Evolutionary conservation across 148 eudicot genomes (phyloP), one percentile per base, ranked within the genome.

Genomic region (Amaranthus cruentus): DNA sequence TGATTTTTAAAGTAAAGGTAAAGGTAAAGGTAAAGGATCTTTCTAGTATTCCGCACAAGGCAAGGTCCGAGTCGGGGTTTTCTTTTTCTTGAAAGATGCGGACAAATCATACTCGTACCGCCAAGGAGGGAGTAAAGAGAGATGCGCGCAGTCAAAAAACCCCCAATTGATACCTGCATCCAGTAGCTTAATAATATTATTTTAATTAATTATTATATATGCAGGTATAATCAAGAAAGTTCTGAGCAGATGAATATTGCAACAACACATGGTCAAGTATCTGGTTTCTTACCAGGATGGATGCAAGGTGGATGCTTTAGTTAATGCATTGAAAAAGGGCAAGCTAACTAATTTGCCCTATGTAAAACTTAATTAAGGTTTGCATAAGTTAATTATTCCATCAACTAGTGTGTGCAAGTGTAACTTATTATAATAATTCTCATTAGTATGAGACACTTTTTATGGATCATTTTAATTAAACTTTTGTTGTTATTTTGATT

Each of bases 231-330:
- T 59, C 81, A 84, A 38, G 92, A 75, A 66, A 79, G 77, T 68
- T 77, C 98, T 21, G 88, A 85, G 72, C 96, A 89, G 76, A 77
- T 88, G 66, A 77, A 81, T 11, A 78, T 85, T 54, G 79, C 87
- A 7, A 76, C 82, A 38, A 82, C 73, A 18, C 83, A 90, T 73
- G 89, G 78, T n/a, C 93, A 87, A 77, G 85, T 83, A 56, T 83
- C 83, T 56, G 93, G 92, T 21, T 72, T 87, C 53, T 70, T 93
- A 66, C 96, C 96, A 5, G 96, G 96, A 4, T 93, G 98, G 98
- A 93, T 76, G 78, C 78, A 75, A 48, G 70, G 70, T 67, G 70
- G 70, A 50, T 91, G 97, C 97, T 89, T 63, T 90, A 90, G 73
- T 83, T 50, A 7, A 71, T 52, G 55, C 71, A 38, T 7, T 73